phyloP scores from a whole-genome alignment of 2,329 filamentous ascomycete species.

The Exophiala sideris region DNA sequence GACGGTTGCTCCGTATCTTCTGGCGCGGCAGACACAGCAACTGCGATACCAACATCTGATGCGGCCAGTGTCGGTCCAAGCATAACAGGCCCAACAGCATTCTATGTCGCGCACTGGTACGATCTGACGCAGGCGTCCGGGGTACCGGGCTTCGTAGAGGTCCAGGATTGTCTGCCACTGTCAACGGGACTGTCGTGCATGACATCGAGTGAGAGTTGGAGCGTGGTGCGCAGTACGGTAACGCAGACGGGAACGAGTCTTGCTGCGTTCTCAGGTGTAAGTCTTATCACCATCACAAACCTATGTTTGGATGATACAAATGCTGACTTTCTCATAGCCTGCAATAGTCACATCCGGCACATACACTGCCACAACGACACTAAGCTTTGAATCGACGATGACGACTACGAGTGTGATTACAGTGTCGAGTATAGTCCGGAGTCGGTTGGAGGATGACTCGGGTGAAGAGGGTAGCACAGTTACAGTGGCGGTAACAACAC shows the following conservation, averaged over 20 bases:
- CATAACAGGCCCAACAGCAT: constrained; percentile 6
- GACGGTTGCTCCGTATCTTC: constrained; percentile 3
- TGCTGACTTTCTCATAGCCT: neutral
- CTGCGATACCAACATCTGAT: neutral
- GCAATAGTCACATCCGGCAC: constrained; percentile 10
- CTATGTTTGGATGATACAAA: neutral
- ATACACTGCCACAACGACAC: constrained; percentile 9
- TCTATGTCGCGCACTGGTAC: constrained; percentile 25
- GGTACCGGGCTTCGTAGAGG: constrained; percentile 17
- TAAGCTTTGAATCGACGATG: constrained; percentile 13
- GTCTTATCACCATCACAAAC: neutral
- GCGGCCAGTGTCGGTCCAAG: neutral
- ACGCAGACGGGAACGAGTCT: constrained; percentile 10
- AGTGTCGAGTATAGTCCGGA: constrained; percentile 6
- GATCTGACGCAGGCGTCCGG: constrained; percentile 11
- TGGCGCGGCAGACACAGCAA: neutral
- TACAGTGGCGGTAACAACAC: constrained; percentile 14
- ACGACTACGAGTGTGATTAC: constrained; percentile 7
- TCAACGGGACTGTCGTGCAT: constrained; percentile 8
- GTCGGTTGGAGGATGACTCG: neutral
- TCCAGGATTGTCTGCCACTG: constrained; percentile 16
- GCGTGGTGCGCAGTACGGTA: constrained; percentile 5
- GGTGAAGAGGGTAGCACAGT: constrained; percentile 4
- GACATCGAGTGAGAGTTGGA: constrained; percentile 22
- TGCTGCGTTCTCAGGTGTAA: constrained; percentile 15